These are phyloP conservation scores for Mycena alexandri DNA, from an alignment of 768 basidiomycete genomes.

Conservation along the genomic window DNA sequence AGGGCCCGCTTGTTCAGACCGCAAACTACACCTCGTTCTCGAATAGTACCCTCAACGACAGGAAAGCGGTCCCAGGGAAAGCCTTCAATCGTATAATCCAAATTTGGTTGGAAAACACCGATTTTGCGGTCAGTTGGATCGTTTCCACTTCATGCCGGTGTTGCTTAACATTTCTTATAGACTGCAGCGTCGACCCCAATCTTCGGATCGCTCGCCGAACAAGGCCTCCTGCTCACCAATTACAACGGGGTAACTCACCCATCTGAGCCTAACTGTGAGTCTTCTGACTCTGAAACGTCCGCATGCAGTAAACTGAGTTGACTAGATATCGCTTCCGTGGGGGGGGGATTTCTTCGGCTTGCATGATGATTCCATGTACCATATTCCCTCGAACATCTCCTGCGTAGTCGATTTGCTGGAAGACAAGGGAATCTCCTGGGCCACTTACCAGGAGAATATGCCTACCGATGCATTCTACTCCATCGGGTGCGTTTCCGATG, in stretches of 20 bases:
- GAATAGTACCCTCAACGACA: slow-evolving; percentile 59
- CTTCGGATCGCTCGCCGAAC: slow-evolving; percentile 55
- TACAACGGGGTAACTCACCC: slow-evolving; percentile 68
- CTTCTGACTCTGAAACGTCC: slow-evolving; percentile 30
- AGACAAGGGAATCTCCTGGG: slow-evolving; percentile 68
- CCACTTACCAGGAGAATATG: slow-evolving; percentile 73
- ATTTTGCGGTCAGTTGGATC: slow-evolving; percentile 46
- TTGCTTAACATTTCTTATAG: neutral
- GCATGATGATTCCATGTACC: slow-evolving; percentile 53
- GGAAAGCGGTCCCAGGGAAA: slow-evolving; percentile 52
- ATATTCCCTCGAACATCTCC: slow-evolving; percentile 62
- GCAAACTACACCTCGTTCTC: slow-evolving; percentile 56
- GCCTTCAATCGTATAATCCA: slow-evolving; percentile 61
- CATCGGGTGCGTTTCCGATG: slow-evolving; percentile 52
- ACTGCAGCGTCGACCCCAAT: slow-evolving; percentile 35
- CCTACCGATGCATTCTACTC: slow-evolving; percentile 62
- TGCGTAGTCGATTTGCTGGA: slow-evolving; percentile 73
- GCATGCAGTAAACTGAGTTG: neutral
- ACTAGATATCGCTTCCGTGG: slow-evolving; percentile 52
- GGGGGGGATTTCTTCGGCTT: slow-evolving; percentile 70
- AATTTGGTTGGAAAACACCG: slow-evolving; percentile 78
- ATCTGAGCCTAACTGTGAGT: slow-evolving; percentile 68
- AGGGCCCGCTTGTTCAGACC: slow-evolving; percentile 34
- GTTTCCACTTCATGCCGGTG: too few relatives aligned
- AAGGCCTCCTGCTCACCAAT: slow-evolving; percentile 63